Evolutionary conservation across 2,329 filamentous ascomycete species (phyloP), one percentile per base, ranked within the genome.

Genomic region (Cylindrodendrum hubeiense): DNA sequence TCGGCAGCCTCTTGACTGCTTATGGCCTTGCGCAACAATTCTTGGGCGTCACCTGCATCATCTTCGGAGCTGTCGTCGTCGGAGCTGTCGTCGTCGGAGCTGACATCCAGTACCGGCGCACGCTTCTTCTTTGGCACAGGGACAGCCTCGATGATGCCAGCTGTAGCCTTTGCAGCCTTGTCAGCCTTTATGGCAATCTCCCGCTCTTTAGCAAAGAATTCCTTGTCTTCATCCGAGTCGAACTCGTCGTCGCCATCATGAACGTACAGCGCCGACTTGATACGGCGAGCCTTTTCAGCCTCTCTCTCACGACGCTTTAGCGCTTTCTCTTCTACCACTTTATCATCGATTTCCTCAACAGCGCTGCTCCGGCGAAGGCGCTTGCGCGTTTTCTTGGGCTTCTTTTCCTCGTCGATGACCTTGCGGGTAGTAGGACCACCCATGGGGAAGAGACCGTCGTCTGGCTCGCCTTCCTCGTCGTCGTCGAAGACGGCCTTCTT

Each of bases 221-320:
- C 89, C 22, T 83, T 79, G 53, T 85, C 84, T 61, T 89, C 87
- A 50, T 94, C 93, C 34, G 87, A 89, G 74, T 97, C 94, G n/a
- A 87, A 91, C 71, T 97, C 94, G 57, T 98, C 96, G 76, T 98
- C 96, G 70, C 92, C 94, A 39, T 91, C 90, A 63, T 91, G 88
- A 54, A 99, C 92, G 73, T 90, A 95, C 41, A 95, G 80, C 24
- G 91, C 90, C 73, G 93, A 97, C 84, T 98, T 98, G 81, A 96
- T 92, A 76, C 91, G 92, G 33, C 85, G 84, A 52, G 89, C 86
- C 79, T 94, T 94, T 74, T 95, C 93, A n/a, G 88, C 82, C 70
- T 97, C 90, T 70, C 88, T 91, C 56, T 90, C 84, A 58, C 88
- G 86, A 39, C 91, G 85, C 59, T 85, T 87, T 13, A 86, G 85